Base-by-base conservation (phyloP, 2,329 filamentous ascomycete genomes). In the Fusarium solani-melongenae region DNA sequence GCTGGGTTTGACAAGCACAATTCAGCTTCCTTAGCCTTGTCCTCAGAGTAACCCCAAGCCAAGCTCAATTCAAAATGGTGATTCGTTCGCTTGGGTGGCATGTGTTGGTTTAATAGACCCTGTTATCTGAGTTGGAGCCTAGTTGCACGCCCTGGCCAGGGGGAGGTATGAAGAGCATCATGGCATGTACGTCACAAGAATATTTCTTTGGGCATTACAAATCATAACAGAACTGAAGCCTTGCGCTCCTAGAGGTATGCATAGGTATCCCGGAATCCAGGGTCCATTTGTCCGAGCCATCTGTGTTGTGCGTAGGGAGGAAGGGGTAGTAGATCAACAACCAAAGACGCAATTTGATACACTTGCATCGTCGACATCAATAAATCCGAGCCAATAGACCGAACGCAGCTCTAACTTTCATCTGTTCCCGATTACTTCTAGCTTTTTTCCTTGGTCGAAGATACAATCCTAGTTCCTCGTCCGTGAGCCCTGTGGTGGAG, bases 381-480 rank as follows among this genome's bases (percentile, higher is more conserved):
- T 1, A 24, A 24, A 17, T 8, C 1, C 14, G 9, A 10, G 4
- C 8, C 2, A 15, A 5, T 24, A 15, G 12, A 2, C 2, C 15
- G 5, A 22, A 46, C 12, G 7, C 4, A 46, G 8, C 14, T 46
- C 14, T 6, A 2, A 24, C 5, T 24, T 12, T 46, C 10, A 17
- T 8, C 0, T 15, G 3, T 46, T 24, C 14, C 3, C 2, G 11
- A 14, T 46, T 27, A 17, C 8, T 46, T 10, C 9, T 5, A 4
- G 24, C 17, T 7, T 51, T 15, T 51, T 51, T 11, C 24, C 6
- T 51, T 29, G 0, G 14, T 51, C 22, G 9, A 51, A 27, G 17
- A n/a, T 29, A 12, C 22, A 5, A 10, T 27, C 24, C 3, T 5
- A 12, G 6, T n/a, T 51, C 24, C 17, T n/a, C 24, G 9, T 27